Evolutionary conservation across 495 filamentous ascomycete genomes (phyloP), one percentile per base, ranked within the genome.

Genomic region (Sordaria brevicollis): DNA sequence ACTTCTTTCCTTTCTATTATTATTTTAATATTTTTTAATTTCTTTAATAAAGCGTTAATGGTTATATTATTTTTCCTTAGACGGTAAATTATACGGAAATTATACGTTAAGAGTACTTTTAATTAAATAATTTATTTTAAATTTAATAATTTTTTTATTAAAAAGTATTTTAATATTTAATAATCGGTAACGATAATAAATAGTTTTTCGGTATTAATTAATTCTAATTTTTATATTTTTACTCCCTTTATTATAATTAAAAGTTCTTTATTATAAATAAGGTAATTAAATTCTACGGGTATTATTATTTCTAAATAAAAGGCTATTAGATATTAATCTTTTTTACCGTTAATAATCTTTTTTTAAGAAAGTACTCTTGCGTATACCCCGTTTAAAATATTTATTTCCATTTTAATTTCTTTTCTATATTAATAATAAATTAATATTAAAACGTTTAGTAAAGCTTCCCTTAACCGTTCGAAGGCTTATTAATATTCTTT

Each of bases 1-100:
- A n/a, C n/a, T n/a, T n/a, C n/a, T n/a, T n/a, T n/a, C n/a, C n/a
- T n/a, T n/a, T n/a, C n/a, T n/a, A n/a, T n/a, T n/a, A n/a, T n/a
- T n/a, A n/a, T n/a, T n/a, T n/a, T n/a, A n/a, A n/a, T n/a, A n/a
- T n/a, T n/a, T n/a, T n/a, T n/a, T n/a, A n/a, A n/a, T n/a, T n/a
- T n/a, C n/a, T n/a, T n/a, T n/a, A n/a, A n/a, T n/a, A n/a, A n/a
- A n/a, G n/a, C n/a, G 62, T 72, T 34, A 11, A 37, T 62, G 2
- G 49, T 41, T 4, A 37, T 49, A 33, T 69, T 69, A 10, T 66
- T 8, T 4, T 17, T 66, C 11, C 37, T 36, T 3, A 41, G 67
- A 2, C 38, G 67, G 37, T 69, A 69, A 3, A 39, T 69, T 29
- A 72, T 66, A 15, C 8, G 19, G 35, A 71, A 71, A 57, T 68